phyloP scores from a whole-genome alignment of 371 early-diverging fungal genomes.

The Mortierella polycephala region DNA sequence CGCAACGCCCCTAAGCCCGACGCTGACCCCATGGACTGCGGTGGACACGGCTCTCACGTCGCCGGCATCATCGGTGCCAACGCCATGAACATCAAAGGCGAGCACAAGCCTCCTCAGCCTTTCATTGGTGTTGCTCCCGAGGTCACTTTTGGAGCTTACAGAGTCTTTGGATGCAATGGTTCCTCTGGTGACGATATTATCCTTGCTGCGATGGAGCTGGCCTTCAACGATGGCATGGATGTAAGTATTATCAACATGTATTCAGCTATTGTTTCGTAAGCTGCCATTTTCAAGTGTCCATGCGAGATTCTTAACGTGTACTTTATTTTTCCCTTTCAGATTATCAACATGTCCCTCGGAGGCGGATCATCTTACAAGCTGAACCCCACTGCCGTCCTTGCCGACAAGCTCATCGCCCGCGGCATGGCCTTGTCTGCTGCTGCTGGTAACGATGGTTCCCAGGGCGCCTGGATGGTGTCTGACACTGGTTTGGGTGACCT shows the following conservation, averaged over 20 bases:
- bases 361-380: conserved; percentile 61
- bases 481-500: conserved; percentile 73
- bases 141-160: conserved; percentile 67
- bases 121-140: conserved; percentile 74
- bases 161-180: conserved; percentile 71
- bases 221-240: conserved; percentile 68
- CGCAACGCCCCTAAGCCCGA: conserved; percentile 53
- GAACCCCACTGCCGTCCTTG: conserved; percentile 57
- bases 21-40: conserved; percentile 64
- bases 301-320: neutral
- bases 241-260: conserved; percentile 8
- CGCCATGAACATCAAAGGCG: conserved; percentile 29
- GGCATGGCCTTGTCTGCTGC: conserved; percentile 66
- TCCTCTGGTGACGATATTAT: conserved; percentile 65
- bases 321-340: conserved; percentile 3
- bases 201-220: conserved; percentile 68
- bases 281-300: neutral
- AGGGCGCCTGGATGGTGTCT: conserved; percentile 70
- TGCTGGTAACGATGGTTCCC: conserved; percentile 77
- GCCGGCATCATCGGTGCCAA: conserved; percentile 71
- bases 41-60: conserved; percentile 73
- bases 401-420: conserved; percentile 53
- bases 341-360: conserved; percentile 79
- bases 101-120: conserved; percentile 33
- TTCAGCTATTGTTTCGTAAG: neutral